Conservation (phyloP, 1,284 basidiomycete genomes). For the Moesziomyces antarcticus region DNA sequence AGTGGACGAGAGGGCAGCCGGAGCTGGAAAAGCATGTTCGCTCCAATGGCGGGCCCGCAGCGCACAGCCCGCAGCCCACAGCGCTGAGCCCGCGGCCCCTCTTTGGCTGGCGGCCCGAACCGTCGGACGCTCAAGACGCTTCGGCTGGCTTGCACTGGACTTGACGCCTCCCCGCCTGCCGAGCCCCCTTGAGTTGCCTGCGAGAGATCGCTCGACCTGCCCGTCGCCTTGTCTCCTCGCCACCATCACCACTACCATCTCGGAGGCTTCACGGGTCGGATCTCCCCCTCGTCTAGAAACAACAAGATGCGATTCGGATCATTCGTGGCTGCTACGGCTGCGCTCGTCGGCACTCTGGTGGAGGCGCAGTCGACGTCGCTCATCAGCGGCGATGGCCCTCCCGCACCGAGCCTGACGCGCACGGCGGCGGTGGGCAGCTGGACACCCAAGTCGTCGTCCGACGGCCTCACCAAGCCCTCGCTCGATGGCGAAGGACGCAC, state of each 20-base stretch:
- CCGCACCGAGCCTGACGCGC: conserved; percentile 27
- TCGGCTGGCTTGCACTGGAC: too few species aligned
- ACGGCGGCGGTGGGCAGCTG: conserved; percentile 44
- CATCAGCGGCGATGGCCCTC: conserved; percentile 40
- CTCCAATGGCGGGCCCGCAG: too few species aligned
- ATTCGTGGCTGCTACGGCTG: conserved; percentile 16
- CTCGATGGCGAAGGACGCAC: conserved; percentile 35
- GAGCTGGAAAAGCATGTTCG: too few species aligned
- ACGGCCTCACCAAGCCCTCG: conserved; percentile 26
- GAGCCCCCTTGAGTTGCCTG: too few species aligned
- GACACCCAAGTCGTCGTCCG: conserved; percentile 30
- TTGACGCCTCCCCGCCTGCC: too few species aligned
- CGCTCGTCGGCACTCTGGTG: conserved; percentile 17
- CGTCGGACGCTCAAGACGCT: too few species aligned
- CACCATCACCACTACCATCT: background rate
- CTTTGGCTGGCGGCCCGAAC: too few species aligned
- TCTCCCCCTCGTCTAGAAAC: too few species aligned
- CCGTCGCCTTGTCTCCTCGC: background rate
- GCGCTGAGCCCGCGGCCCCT: too few species aligned
- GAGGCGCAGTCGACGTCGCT: conserved; percentile 25
- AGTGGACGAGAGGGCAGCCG: too few species aligned
- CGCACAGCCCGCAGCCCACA: too few species aligned
- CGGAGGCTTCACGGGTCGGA: too few species aligned
- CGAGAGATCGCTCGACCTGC: background rate
- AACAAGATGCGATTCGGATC: conserved; percentile 26